These are phyloP conservation scores for Microbotryomycetes sp. DNA, from an alignment of 1,284 basidiomycete species.

Conservation along the genomic window DNA sequence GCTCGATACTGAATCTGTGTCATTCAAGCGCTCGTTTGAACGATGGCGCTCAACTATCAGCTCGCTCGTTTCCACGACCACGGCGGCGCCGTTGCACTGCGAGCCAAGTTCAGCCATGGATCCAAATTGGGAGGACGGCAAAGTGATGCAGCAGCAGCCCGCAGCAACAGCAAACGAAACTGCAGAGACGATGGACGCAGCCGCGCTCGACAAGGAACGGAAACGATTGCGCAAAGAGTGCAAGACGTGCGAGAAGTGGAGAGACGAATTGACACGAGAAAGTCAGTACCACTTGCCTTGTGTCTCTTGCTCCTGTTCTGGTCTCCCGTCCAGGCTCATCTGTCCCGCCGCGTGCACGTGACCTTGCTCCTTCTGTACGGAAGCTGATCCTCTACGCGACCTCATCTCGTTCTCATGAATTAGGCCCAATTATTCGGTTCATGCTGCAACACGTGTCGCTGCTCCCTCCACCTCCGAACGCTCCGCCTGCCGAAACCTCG, in stretches of 20 bases:
- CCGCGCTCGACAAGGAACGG: neutral
- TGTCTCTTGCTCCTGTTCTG: neutral
- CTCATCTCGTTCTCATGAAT: too few relatives aligned
- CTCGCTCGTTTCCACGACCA: slow-evolving; percentile 1
- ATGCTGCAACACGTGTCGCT: slow-evolving; percentile 74
- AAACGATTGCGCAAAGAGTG: slow-evolving; percentile 34
- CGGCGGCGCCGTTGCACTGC: slow-evolving; percentile 6
- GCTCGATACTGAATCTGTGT: slow-evolving; percentile 1
- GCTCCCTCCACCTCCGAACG: slow-evolving; percentile 52
- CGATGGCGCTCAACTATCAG: slow-evolving; percentile 14
- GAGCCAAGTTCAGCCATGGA: neutral
- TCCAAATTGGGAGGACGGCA: slow-evolving; percentile 16
- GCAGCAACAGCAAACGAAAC: neutral
- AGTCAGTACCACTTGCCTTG: slow-evolving; percentile 39
- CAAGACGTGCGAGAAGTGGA: slow-evolving; percentile 46
- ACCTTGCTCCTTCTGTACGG: neutral
- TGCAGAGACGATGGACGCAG: neutral
- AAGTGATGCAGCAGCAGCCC: slow-evolving; percentile 13
- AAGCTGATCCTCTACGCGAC: neutral
- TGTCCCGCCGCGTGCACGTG: neutral
- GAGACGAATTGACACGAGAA: slow-evolving; percentile 43
- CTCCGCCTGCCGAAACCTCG: neutral
- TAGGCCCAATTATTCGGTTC: slow-evolving; percentile 77
- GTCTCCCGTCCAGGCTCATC: neutral
- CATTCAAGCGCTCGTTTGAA: slow-evolving; percentile 23